These are phyloP conservation scores for Artomyces pyxidatus DNA, from an alignment of 768 basidiomycete species.

Conservation along the genomic window DNA sequence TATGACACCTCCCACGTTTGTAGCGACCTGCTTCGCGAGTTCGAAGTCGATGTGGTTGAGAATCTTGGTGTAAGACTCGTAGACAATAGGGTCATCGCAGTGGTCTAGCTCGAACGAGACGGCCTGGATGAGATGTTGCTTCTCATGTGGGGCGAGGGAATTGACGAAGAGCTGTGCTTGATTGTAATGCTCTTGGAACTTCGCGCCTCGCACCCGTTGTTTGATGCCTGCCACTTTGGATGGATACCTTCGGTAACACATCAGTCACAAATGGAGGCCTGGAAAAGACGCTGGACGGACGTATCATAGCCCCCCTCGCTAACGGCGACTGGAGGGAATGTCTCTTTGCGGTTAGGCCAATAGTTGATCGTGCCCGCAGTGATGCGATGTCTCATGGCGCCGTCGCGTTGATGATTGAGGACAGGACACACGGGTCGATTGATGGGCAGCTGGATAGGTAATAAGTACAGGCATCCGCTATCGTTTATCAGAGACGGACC, in stretches of 20 bases:
- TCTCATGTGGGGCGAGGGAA: slow-evolving; percentile 62
- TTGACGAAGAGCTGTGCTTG: slow-evolving; percentile 83
- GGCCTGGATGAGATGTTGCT: slow-evolving; percentile 60
- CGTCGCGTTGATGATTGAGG: slow-evolving; percentile 61
- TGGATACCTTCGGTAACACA: slow-evolving; percentile 28
- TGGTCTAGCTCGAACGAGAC: slow-evolving; percentile 81
- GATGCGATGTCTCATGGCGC: slow-evolving; percentile 48
- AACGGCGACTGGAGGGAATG: slow-evolving; percentile 38
- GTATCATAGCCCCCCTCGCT: slow-evolving; percentile 50
- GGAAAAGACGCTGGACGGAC: slow-evolving; percentile 20
- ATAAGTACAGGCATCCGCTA: too few relatives aligned
- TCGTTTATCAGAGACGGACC: slow-evolving; percentile 33
- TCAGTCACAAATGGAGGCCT: too few relatives aligned
- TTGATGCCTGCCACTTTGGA: slow-evolving; percentile 47
- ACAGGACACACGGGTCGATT: slow-evolving; percentile 76
- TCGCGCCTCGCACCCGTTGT: slow-evolving; percentile 53
- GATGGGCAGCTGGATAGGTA: slow-evolving; percentile 62
- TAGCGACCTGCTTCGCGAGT: slow-evolving; percentile 62
- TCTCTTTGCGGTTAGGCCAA: slow-evolving; percentile 67
- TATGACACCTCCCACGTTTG: slow-evolving; percentile 50
- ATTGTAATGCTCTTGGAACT: slow-evolving; percentile 72
- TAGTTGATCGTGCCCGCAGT: slow-evolving; percentile 60
- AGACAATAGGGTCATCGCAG: slow-evolving; percentile 69
- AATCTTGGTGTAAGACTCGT: slow-evolving; percentile 55
- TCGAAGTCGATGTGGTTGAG: slow-evolving; percentile 69